A percentile compares a stretch with the other conserved stretches of the same genome.
Evolutionary conservation across 306 rosid genomes (phyloP).

Genomic region (Citrullus colocynthis): DNA sequence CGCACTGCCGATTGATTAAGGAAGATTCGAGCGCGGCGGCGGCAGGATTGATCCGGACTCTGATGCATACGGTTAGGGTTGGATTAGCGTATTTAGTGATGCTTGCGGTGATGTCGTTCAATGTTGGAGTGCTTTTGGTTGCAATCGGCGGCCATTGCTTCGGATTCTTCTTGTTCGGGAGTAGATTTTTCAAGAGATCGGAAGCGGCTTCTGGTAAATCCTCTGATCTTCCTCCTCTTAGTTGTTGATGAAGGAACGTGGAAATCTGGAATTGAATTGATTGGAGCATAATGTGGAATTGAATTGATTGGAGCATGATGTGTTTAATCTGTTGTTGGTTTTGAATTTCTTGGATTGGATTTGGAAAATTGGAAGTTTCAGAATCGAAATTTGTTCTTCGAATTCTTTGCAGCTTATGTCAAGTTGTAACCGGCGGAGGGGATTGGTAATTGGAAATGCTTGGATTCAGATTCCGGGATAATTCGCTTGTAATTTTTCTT

Average conservation of each 20-base stretch:
- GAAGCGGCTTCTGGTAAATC: background rate
- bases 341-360: background rate
- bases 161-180: constrained; percentile 47
- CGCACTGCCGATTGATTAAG: constrained; percentile 30
- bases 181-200: constrained; percentile 25
- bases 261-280: background rate
- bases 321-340: background rate
- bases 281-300: background rate
- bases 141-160: constrained; percentile 58
- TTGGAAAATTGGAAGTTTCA: background rate
- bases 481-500: background rate
- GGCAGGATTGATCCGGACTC: constrained; percentile 40
- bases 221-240: constrained; percentile 41
- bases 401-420: constrained; percentile 1
- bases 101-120: constrained; percentile 86
- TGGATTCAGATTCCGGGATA: constrained; percentile 3
- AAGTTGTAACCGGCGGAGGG: constrained; percentile 1
- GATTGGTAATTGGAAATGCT: background rate
- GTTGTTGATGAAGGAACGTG: constrained; percentile 23
- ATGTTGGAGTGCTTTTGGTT: constrained; percentile 52
- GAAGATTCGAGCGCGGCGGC: constrained; percentile 19
- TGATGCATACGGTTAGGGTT: constrained; percentile 36
- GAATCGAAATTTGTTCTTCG: background rate
- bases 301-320: background rate
- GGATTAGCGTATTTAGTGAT: constrained; percentile 60